These are phyloP conservation scores for Penicillium paradoxum DNA, from an alignment of 495 filamentous ascomycete genomes.

Conservation along the genomic window DNA sequence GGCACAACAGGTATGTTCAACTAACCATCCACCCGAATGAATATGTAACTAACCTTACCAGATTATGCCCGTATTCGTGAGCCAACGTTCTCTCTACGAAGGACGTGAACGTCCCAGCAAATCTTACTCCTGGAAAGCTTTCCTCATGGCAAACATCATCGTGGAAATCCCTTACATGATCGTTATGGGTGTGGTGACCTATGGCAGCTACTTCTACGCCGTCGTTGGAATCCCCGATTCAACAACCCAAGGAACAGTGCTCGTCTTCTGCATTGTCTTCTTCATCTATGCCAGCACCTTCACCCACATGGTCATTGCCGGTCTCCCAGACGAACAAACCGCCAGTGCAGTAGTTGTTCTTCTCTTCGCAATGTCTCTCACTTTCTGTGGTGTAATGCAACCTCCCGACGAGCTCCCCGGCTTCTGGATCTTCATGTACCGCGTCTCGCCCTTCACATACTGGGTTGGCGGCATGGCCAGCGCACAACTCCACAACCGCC, in stretches of 20 bases:
- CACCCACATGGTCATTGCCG: constrained; percentile 55
- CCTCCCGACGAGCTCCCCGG: constrained; percentile 50
- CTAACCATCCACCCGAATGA: background rate
- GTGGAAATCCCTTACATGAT: constrained; percentile 49
- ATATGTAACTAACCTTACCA: constrained; percentile 29
- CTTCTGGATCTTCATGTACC: constrained; percentile 57
- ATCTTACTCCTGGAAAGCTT: constrained; percentile 67
- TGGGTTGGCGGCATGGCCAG: constrained; percentile 53
- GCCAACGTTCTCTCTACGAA: constrained; percentile 59
- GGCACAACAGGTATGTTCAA: constrained; percentile 43
- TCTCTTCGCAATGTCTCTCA: constrained; percentile 51
- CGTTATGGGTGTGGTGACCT: constrained; percentile 38
- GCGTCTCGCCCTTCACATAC: constrained; percentile 50
- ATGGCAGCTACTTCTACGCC: constrained; percentile 47
- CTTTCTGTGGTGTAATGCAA: constrained; percentile 58
- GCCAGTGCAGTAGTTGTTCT: constrained; percentile 51
- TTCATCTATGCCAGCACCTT: constrained; percentile 46
- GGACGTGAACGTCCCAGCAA: constrained; percentile 63
- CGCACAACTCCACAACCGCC: constrained; percentile 49
- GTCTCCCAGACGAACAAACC: constrained; percentile 49
- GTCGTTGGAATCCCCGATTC: constrained; percentile 40
- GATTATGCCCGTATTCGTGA: constrained; percentile 62
- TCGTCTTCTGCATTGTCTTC: constrained; percentile 47
- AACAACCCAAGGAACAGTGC: constrained; percentile 43
- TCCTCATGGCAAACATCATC: constrained; percentile 58